phyloP scores from a whole-genome alignment of 768 basidiomycete species.

The Neoboletus subvelutipes region DNA sequence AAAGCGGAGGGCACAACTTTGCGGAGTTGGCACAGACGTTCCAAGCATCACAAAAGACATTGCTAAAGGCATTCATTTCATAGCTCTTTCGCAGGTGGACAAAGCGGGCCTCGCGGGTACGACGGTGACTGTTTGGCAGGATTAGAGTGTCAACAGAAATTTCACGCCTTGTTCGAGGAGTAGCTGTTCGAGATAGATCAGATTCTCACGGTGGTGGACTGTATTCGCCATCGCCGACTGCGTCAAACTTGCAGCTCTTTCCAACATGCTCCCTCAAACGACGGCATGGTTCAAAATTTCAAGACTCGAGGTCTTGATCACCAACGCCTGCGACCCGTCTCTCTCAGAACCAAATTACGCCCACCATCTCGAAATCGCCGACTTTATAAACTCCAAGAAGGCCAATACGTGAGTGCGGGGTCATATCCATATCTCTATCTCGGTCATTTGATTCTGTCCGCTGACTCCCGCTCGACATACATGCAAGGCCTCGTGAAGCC shows the following conservation, averaged over 20 bases:
- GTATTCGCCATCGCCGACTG: neutral
- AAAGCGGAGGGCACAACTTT: conserved; percentile 9
- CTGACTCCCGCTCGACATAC: neutral
- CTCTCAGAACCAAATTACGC: conserved; percentile 90
- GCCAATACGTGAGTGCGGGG: conserved; percentile 77
- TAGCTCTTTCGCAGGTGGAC: neutral
- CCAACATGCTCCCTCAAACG: conserved; percentile 50
- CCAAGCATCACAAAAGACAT: conserved; percentile 3
- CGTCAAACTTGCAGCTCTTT: neutral
- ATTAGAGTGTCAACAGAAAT: too few species aligned
- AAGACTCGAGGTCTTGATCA: conserved; percentile 67
- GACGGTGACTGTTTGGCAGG: neutral
- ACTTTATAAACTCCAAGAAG: conserved; percentile 91
- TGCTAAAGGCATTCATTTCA: neutral
- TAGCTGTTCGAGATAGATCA: neutral
- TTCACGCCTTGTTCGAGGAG: neutral
- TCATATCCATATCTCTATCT: too few species aligned
- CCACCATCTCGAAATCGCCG: conserved; percentile 89
- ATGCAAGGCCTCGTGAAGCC: conserved; percentile 81
- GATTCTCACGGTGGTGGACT: neutral
- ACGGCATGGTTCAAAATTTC: conserved; percentile 56
- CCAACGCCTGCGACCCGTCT: conserved; percentile 84
- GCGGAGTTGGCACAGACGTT: neutral
- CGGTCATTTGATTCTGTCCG: neutral
- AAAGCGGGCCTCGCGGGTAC: neutral